phyloP scores from a whole-genome alignment of 371 early-diverging fungal species.

The Sporodiniella umbellata region DNA sequence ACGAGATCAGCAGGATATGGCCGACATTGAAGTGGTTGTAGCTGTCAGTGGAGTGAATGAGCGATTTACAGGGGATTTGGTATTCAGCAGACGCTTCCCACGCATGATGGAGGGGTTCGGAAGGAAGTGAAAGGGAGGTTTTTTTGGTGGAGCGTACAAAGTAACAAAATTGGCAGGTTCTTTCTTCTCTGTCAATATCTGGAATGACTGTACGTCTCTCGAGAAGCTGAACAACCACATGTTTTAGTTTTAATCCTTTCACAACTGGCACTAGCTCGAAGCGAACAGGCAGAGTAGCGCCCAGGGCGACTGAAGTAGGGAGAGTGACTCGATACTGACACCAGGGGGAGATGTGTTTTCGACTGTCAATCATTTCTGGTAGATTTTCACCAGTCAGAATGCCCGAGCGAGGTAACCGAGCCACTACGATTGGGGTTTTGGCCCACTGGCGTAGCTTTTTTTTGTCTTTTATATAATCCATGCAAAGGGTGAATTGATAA shows the following conservation, averaged over 20 bases:
- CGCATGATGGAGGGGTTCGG: background rate
- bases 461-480: slow-evolving; percentile 4
- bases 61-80: background rate
- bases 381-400: slow-evolving; percentile 16
- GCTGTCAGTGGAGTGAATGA: slow-evolving; percentile 11
- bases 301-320: slow-evolving; percentile 14
- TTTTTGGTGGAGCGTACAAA: slow-evolving; percentile 13
- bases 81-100: background rate
- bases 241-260: slow-evolving; percentile 14
- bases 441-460: slow-evolving; percentile 7
- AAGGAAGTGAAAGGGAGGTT: background rate
- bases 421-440: slow-evolving; percentile 9
- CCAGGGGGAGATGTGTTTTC: slow-evolving; percentile 16
- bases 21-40: slow-evolving; percentile 6
- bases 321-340: slow-evolving; percentile 27
- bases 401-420: slow-evolving; percentile 15
- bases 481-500: slow-evolving; percentile 3
- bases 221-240: slow-evolving; percentile 17
- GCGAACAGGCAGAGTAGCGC: slow-evolving; percentile 15
- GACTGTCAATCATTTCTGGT: slow-evolving; percentile 8
- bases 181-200: background rate
- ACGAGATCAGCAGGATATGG: slow-evolving; percentile 12
- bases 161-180: slow-evolving; percentile 6
- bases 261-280: slow-evolving; percentile 15
- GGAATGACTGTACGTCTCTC: slow-evolving; percentile 13